These are phyloP conservation scores for Dipodascus albidus DNA, from an alignment of 805 yeast species.

Conservation along the genomic window DNA sequence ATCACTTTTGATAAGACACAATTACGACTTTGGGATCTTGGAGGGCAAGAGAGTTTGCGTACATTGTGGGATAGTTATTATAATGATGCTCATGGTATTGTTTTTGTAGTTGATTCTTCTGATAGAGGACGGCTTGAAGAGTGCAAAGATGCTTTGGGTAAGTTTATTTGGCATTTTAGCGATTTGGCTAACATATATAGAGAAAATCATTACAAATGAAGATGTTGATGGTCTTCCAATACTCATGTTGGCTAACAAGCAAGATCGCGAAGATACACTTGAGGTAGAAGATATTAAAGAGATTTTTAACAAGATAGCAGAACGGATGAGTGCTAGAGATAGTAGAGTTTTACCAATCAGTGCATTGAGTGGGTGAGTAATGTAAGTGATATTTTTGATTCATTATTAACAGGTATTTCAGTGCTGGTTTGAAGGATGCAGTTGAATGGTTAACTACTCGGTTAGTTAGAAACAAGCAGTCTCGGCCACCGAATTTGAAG, in stretches of 20 bases:
- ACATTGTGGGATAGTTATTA: slow-evolving; percentile 83
- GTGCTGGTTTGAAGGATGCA: slow-evolving; percentile 73
- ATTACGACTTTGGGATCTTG: slow-evolving; percentile 90
- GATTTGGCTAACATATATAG: slow-evolving; percentile 30
- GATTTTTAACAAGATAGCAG: slow-evolving; percentile 71
- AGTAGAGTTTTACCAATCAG: slow-evolving; percentile 82
- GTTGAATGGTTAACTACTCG: slow-evolving; percentile 80
- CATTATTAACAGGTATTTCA: slow-evolving; percentile 24
- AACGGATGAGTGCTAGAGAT: slow-evolving; percentile 81
- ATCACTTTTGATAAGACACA: slow-evolving; percentile 28
- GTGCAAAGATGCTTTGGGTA: slow-evolving; percentile 30
- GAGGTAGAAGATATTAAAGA: slow-evolving; percentile 75
- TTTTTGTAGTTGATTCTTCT: slow-evolving; percentile 86
- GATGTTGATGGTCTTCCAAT: slow-evolving; percentile 72
- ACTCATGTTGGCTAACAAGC: slow-evolving; percentile 91
- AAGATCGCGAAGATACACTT: slow-evolving; percentile 60
- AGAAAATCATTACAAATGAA: slow-evolving; percentile 43
- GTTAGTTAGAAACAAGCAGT: slow-evolving; percentile 51
- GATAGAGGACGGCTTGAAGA: slow-evolving; percentile 76
- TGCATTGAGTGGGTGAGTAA: slow-evolving; percentile 44
- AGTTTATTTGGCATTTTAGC: background rate
- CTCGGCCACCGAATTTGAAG: slow-evolving; percentile 42
- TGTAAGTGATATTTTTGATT: slow-evolving; percentile 8
- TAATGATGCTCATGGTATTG: slow-evolving; percentile 77
- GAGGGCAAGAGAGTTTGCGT: slow-evolving; percentile 84